Conservation (phyloP, 345 rosid genomes). For the Heritiera fomes region DNA sequence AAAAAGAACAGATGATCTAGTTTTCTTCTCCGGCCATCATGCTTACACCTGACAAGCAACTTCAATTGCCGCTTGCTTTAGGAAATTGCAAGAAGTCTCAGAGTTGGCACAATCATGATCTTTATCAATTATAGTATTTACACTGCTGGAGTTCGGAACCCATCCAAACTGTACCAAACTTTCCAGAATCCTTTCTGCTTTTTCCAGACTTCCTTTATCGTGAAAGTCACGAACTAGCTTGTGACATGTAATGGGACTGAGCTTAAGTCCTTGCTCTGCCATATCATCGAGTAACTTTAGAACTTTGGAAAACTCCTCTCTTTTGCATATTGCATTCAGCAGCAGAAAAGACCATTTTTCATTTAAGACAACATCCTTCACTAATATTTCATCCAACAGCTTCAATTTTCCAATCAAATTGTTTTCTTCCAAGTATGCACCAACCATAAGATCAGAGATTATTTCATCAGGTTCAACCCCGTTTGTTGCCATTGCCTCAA, state of each 20-base stretch:
- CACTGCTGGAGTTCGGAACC: conserved; percentile 40
- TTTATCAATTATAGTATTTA: conserved; percentile 31
- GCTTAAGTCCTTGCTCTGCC: conserved; percentile 42
- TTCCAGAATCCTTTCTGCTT: conserved; percentile 55
- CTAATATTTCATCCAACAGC: conserved; percentile 52
- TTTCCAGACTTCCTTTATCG: conserved; percentile 45
- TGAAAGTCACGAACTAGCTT: conserved; percentile 45
- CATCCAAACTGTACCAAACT: conserved; percentile 50
- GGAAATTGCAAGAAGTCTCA: conserved; percentile 16
- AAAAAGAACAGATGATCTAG: neutral
- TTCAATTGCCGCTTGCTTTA: conserved; percentile 26
- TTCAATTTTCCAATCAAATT: conserved; percentile 41
- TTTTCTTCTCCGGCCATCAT: conserved; percentile 19
- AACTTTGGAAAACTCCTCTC: conserved; percentile 22
- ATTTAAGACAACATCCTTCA: conserved; percentile 41
- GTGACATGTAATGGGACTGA: conserved; percentile 48
- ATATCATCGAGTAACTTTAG: conserved; percentile 38
- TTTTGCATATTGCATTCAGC: conserved; percentile 32
- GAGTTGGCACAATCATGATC: conserved; percentile 19
- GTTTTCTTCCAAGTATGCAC: conserved; percentile 56
- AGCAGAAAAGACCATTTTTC: conserved; percentile 29
- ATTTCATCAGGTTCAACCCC: conserved; percentile 68
- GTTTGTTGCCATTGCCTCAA: conserved; percentile 56
- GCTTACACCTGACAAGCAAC: conserved; percentile 24
- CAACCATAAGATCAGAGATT: conserved; percentile 49